These are phyloP conservation scores for Podospora pseudoanserina DNA, from an alignment of 495 filamentous ascomycete genomes.

Conservation along the genomic window DNA sequence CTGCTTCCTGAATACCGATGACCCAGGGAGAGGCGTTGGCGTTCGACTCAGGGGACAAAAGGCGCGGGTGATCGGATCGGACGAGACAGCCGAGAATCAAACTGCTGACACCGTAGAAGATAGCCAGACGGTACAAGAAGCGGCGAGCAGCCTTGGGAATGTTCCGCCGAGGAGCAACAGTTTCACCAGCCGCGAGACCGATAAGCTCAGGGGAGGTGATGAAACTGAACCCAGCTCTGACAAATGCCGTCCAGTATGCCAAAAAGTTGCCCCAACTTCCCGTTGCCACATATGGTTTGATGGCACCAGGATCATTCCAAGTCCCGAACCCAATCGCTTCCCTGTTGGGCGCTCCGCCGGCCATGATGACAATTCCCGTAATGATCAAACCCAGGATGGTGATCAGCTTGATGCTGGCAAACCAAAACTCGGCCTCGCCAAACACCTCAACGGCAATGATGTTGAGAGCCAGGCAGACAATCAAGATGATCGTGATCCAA, in stretches of 20 bases:
- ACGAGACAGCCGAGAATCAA: constrained; percentile 69
- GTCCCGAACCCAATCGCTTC: constrained; percentile 60
- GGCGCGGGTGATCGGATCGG: constrained; percentile 49
- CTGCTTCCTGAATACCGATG: constrained; percentile 44
- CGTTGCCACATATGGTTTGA: constrained; percentile 52
- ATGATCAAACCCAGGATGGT: constrained; percentile 67
- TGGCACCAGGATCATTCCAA: constrained; percentile 70
- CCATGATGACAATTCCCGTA: constrained; percentile 68
- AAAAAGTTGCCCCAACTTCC: constrained; percentile 51
- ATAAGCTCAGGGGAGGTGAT: constrained; percentile 50
- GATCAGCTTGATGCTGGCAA: constrained; percentile 64
- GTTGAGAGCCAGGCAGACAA: constrained; percentile 43
- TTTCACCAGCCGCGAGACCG: constrained; percentile 70
- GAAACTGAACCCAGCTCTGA: constrained; percentile 48
- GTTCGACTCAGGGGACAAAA: constrained; percentile 51
- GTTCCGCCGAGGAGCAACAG: constrained; percentile 70
- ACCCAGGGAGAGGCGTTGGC: constrained; percentile 64
- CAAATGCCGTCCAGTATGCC: constrained; percentile 46
- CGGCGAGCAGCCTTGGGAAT: constrained; percentile 69
- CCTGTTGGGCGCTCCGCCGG: constrained; percentile 58
- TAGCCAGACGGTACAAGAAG: constrained; percentile 64
- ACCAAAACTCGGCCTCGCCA: constrained; percentile 64
- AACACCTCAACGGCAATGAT: constrained; percentile 52
- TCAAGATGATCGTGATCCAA: constrained; percentile 56
- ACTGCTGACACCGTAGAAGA: constrained; percentile 69